These are phyloP conservation scores for Smallanthus sonchifolius DNA, from an alignment of 129 eudicot genomes.

Conservation along the genomic window DNA sequence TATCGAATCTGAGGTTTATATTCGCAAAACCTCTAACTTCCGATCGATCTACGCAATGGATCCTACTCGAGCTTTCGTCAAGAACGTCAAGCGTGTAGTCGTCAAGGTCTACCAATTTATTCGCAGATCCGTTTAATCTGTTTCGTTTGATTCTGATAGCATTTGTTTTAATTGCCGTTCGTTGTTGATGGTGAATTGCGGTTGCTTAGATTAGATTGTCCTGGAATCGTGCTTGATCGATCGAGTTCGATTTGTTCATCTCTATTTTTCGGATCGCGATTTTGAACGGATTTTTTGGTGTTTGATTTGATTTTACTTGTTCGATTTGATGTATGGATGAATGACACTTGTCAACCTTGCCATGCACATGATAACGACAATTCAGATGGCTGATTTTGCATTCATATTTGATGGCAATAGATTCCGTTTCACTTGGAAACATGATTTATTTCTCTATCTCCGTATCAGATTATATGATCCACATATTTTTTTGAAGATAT, in stretches of 20 bases:
- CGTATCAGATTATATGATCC: conserved; percentile 22
- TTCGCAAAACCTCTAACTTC: conserved; percentile 2
- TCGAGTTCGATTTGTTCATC: conserved; percentile 15
- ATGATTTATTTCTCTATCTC: conserved; percentile 1
- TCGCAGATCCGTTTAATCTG: not conserved
- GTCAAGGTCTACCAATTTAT: conserved; percentile 46
- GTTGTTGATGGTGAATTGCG: not conserved
- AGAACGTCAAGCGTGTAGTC: conserved; percentile 78
- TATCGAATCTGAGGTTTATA: not conserved
- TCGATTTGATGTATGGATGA: conserved; percentile 20
- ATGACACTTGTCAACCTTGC: conserved; percentile 32
- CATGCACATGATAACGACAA: conserved; percentile 37
- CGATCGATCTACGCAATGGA: conserved; percentile 39
- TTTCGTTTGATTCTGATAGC: not conserved
- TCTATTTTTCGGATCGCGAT: conserved; percentile 24
- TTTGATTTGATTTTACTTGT: not conserved
- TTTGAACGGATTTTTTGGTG: not conserved
- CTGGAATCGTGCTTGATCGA: conserved; percentile 20
- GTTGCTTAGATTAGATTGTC: not conserved
- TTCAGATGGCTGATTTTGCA: not conserved
- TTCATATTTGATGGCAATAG: not conserved
- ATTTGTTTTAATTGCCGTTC: not conserved
- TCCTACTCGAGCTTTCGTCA: conserved; percentile 68
- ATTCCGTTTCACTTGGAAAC: conserved; percentile 11
- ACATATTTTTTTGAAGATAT: conserved; percentile 10